Base-by-base conservation (phyloP, 202 grass and related monocot species). In the Brachypodium distachyon region DNA sequence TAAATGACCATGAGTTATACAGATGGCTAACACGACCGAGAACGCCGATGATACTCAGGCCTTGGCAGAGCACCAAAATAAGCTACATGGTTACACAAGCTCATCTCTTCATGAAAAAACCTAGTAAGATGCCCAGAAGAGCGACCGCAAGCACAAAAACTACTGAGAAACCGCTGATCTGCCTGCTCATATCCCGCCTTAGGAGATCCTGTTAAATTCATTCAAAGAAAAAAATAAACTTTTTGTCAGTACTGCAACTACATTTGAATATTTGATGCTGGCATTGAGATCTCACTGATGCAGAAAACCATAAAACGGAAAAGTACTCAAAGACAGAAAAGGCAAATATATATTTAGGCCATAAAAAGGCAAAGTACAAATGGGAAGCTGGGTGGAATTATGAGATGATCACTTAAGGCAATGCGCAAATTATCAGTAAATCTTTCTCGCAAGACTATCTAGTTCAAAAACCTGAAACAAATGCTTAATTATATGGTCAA, bases 51-150 rank as follows among this genome's bases (percentile, higher is more conserved):
- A 28, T 69, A 53, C 70, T 69, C 21, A 75, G 12, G 69, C 65
- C 72, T 65, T 47, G 18, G 19, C 49, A 65, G 64, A 60, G 39
- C 66, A 51, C 23, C 14, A 37, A 47, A 71, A 72, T 48, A 52
- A 34, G 25, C 62, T 57, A 72, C 55, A 57, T 43, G n/a, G 39
- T 39, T 52, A 80, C 27, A 73, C 57, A 75, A 14, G 33, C 61
- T 96, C 48, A 92, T 90, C 76, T 92, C 71, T 93, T 96, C 53
- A 96, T 76, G 53, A 96, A 27, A 69, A 88, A 88, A 38, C 90
- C 93, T 73, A 96, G 48, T 60, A 96, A 41, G 74, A 96, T 83
- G 66, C 93, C 90, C 71, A 96, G 27, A 65, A 88, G 74, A 61
- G 90, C 87, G 34, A 90, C 65, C 66, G 86, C 69, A 32, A 83